Evolutionary conservation across 192 early-diverging fungal genomes (phyloP), one percentile per base, ranked within the genome.

Genomic region (Gamsiella multidivaricata): DNA sequence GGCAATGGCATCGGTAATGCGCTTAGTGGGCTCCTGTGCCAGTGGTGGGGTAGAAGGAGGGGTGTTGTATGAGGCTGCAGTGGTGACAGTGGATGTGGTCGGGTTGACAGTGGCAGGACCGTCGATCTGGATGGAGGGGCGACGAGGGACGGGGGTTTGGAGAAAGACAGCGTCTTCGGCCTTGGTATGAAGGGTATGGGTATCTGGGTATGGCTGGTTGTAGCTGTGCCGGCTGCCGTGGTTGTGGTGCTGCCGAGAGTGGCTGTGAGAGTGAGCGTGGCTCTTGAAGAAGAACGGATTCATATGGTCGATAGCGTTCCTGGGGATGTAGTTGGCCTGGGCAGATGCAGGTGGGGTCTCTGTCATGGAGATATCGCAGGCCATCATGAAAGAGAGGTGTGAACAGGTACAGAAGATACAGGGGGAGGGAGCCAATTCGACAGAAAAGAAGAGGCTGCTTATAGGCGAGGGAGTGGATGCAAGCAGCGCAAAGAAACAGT

Each of bases 41-140:
- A 76, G 45, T 28, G 74, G 74, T 34, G 74, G 74, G 6, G 74
- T 78, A 6, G 74, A 59, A 14, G 74, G 74, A n/a, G 74, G 74
- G 25, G 74, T 78, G 18, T 47, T 69, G 52, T 78, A 78, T 0
- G 74, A 64, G 42, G 55, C 42, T 23, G 33, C 31, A 6, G 64
- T 31, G 0, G 58, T 22, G 20, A 53, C 32, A 3, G 36, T 39
- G 23, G 58, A 47, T 23, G 12, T n/a, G 49, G 29, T 37, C 18
- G 70, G 23, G 3, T 33, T 10, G 18, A 50, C 28, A 6, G 57
- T 14, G 17, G 54, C 23, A 28, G 46, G 25, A 3, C 37, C 18
- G 32, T 67, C 65, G 36, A 50, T 55, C 43, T 62, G 65, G n/a
- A 63, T 17, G 8, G 65, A 78, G 14, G 34, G 65, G 17, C 74